phyloP scores from a whole-genome alignment of 2,329 filamentous ascomycete genomes.

The Pseudopyricularia cyperi region DNA sequence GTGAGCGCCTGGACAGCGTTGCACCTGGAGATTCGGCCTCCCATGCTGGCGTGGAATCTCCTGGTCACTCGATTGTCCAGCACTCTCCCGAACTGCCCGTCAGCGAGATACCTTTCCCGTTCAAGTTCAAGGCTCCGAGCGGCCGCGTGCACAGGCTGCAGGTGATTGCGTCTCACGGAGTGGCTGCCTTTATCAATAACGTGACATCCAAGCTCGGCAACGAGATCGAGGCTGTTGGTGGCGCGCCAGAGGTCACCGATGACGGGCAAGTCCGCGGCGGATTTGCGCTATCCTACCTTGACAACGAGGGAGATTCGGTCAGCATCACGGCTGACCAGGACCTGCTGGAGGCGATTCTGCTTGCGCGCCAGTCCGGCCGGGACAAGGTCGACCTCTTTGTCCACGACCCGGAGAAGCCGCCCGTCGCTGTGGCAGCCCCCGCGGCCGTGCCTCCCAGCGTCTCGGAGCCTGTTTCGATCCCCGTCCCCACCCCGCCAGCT shows the following conservation, averaged over 20 bases:
- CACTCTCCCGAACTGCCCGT: constrained; percentile 35
- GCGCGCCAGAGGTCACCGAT: constrained; percentile 62
- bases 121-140: constrained; percentile 98
- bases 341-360: constrained; percentile 73
- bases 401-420: constrained; percentile 83
- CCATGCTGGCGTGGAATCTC: constrained; percentile 72
- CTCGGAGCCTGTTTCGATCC: constrained; percentile 20
- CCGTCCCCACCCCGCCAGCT: constrained; percentile 30
- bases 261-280: constrained; percentile 70
- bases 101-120: constrained; percentile 74
- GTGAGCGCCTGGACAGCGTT: constrained; percentile 66
- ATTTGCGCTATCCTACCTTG: constrained; percentile 88
- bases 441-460: constrained; percentile 28
- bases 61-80: constrained; percentile 48
- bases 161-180: constrained; percentile 65
- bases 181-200: constrained; percentile 62
- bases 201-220: constrained; percentile 73
- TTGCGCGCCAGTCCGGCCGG: constrained; percentile 62
- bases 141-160: constrained; percentile 90
- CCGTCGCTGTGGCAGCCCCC: constrained; percentile 38
- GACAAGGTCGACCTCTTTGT: constrained; percentile 98
- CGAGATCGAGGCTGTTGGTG: constrained; percentile 76
- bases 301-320: constrained; percentile 93
- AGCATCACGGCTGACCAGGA: constrained; percentile 95
- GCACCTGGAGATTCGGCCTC: constrained; percentile 91